Evolutionary conservation across 148 eudicot species (phyloP).

Genomic region (Drosera capensis): DNA sequence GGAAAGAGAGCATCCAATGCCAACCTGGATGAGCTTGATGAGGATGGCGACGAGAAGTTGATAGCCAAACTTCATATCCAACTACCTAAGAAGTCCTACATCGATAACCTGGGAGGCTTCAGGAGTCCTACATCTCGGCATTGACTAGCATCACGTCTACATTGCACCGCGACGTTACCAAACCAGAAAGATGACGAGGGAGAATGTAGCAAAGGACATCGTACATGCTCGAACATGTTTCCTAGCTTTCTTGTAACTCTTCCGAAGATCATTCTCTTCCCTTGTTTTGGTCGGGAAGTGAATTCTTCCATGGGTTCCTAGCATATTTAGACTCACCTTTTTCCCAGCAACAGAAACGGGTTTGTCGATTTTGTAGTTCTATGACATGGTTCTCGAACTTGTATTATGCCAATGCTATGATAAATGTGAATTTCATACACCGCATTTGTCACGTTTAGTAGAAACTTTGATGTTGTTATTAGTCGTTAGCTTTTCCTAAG

Average conservation of each 20-base stretch:
- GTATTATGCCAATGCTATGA: too few relatives aligned
- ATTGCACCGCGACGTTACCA: background rate
- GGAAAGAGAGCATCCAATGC: slow-evolving; percentile 18
- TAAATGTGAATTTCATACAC: too few relatives aligned
- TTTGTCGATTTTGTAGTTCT: too few relatives aligned
- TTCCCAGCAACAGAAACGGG: too few relatives aligned
- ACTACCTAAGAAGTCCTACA: slow-evolving; percentile 31
- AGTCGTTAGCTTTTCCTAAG: too few relatives aligned
- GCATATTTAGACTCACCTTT: slow-evolving; percentile 2
- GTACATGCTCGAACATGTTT: background rate
- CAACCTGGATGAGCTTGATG: slow-evolving; percentile 12
- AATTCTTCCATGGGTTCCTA: slow-evolving; percentile 9
- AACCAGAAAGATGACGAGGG: background rate
- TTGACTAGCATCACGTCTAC: slow-evolving; percentile 8
- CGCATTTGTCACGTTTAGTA: too few relatives aligned
- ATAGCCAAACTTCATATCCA: slow-evolving; percentile 23
- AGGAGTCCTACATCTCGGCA: slow-evolving; percentile 68
- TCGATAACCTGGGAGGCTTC: slow-evolving; percentile 47
- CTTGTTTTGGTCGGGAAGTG: slow-evolving; percentile 9
- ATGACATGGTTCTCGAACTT: too few relatives aligned
- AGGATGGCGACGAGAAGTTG: slow-evolving; percentile 10
- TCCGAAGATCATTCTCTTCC: slow-evolving; percentile 1
- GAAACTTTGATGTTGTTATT: too few relatives aligned
- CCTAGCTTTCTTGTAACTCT: background rate
- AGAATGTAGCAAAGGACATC: background rate